Conservation (phyloP, 140 eudicot genomes). For the Bidens hawaiensis region DNA sequence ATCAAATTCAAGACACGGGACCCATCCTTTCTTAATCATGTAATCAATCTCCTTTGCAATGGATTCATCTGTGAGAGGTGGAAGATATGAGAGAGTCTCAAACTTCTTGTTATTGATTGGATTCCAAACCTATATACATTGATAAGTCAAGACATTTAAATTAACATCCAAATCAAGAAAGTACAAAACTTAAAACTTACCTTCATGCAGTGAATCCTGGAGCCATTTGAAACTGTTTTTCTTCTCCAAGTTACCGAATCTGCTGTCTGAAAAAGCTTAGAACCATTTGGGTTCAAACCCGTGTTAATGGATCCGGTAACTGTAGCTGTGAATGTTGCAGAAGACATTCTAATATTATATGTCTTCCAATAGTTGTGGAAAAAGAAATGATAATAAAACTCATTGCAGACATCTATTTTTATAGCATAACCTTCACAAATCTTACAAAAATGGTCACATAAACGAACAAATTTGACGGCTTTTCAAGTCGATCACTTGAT, state of each 20-base stretch:
- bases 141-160: neutral
- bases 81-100: slow-evolving; percentile 77
- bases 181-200: slow-evolving; percentile 11
- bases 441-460: slow-evolving; percentile 12
- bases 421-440: neutral
- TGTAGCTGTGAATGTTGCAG: slow-evolving; percentile 25
- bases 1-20: slow-evolving; percentile 70
- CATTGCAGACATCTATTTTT: slow-evolving; percentile 4
- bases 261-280: slow-evolving; percentile 32
- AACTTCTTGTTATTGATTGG: slow-evolving; percentile 71
- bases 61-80: slow-evolving; percentile 57
- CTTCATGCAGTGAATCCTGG: slow-evolving; percentile 54
- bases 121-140: slow-evolving; percentile 51
- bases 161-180: slow-evolving; percentile 15
- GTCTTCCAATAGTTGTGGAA: neutral
- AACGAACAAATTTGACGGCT: slow-evolving; percentile 31
- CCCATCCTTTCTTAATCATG: slow-evolving; percentile 68
- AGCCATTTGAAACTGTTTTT: slow-evolving; percentile 55
- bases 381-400: neutral
- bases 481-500: slow-evolving; percentile 1
- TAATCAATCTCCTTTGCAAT: slow-evolving; percentile 64
- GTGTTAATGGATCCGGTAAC: slow-evolving; percentile 30
- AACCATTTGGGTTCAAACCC: slow-evolving; percentile 32
- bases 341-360: slow-evolving; percentile 34
- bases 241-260: slow-evolving; percentile 37